Evolutionary conservation across 257 asterid species (phyloP).

Genomic region (Mitragyna speciosa): DNA sequence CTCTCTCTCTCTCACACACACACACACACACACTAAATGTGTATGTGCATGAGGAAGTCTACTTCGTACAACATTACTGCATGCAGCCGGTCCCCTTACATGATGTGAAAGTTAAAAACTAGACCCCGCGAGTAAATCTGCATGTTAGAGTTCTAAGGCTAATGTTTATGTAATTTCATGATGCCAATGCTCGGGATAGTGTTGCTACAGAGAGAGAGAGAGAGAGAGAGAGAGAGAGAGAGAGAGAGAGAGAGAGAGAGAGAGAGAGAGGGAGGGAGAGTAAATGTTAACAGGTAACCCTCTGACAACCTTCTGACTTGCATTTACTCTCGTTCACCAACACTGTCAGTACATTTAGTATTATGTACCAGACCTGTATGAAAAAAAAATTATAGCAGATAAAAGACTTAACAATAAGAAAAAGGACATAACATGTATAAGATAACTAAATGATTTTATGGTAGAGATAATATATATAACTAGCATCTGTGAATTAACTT

Average conservation of each 20-base stretch:
- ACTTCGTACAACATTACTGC: neutral
- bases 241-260: neutral
- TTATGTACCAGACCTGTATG: conserved; percentile 3
- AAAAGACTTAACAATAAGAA: neutral
- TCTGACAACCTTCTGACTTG: conserved; percentile 17
- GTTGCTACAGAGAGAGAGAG: neutral
- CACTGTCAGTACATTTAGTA: conserved; percentile 21
- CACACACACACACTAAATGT: too few species aligned
- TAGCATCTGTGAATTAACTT: conserved; percentile 7
- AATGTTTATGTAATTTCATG: neutral
- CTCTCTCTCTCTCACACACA: neutral
- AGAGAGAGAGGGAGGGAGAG: too few species aligned
- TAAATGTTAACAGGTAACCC: conserved; percentile 20
- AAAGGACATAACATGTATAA: neutral
- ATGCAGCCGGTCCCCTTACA: neutral
- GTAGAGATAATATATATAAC: neutral
- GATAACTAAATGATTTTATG: neutral
- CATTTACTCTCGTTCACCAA: conserved; percentile 30
- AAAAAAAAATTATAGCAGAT: neutral
- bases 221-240: neutral
- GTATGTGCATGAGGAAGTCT: neutral
- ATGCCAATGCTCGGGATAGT: neutral
- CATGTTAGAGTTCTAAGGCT: neutral
- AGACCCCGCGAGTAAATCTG: neutral
- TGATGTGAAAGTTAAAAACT: neutral